Conservation (phyloP, 345 rosid species). For the Syzygium aqueum region DNA sequence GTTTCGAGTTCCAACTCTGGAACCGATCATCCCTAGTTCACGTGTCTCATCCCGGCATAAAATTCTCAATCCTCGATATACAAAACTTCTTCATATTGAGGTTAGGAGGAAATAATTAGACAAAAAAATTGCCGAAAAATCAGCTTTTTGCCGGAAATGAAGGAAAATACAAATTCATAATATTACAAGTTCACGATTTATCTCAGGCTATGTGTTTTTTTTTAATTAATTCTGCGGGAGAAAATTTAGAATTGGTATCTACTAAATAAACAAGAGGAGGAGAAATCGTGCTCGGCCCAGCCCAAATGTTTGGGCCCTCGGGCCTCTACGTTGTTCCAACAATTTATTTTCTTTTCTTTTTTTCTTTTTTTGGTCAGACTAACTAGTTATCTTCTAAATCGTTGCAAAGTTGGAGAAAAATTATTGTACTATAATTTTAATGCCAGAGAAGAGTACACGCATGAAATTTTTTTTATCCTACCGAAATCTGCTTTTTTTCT, state of each 20-base stretch:
- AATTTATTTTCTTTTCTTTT: not conserved
- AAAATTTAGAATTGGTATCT: not conserved
- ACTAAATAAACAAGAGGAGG: not conserved
- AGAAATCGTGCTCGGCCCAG: not conserved
- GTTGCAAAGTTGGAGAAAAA: not conserved
- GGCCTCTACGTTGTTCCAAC: not conserved
- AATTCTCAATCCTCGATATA: not conserved
- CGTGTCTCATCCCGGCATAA: not conserved
- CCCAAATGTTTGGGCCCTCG: not conserved
- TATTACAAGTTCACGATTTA: not conserved
- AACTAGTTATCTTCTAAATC: not conserved
- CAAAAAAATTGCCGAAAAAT: not conserved
- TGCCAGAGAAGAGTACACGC: not conserved
- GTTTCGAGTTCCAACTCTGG: no score
- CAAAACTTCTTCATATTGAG: not conserved
- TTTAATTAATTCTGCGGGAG: not conserved
- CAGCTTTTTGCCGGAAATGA: not conserved
- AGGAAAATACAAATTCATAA: not conserved
- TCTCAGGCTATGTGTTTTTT: not conserved
- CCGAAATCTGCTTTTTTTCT: no score
- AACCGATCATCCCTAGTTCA: not conserved
- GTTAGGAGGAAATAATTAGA: not conserved
- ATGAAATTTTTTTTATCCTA: no score
- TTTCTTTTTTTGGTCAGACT: no score
- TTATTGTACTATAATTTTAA: not conserved